Evolutionary conservation across 2,329 filamentous ascomycete species (phyloP).

Genomic region (Epichloe gansuensis): DNA sequence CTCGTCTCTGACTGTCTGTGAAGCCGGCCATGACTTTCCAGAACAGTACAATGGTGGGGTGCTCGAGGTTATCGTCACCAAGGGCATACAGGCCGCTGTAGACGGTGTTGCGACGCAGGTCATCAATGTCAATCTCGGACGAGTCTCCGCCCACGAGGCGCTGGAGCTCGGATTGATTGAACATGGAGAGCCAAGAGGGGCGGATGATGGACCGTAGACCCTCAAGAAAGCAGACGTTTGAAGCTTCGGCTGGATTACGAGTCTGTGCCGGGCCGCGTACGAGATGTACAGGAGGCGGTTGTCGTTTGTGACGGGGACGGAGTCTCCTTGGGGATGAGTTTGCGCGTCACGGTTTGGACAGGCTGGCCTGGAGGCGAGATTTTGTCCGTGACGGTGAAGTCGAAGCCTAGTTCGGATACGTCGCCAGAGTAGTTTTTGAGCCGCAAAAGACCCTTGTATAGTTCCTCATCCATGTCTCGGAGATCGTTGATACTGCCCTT

Average conservation of each 20-base stretch:
- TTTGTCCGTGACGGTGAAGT: slow-evolving; percentile 80
- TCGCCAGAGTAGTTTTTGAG: slow-evolving; percentile 80
- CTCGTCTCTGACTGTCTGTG: slow-evolving; percentile 63
- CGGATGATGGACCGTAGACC: slow-evolving; percentile 82
- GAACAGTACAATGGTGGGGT: slow-evolving; percentile 75
- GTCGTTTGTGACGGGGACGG: slow-evolving; percentile 73
- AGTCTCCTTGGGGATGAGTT: slow-evolving; percentile 68
- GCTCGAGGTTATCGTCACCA: slow-evolving; percentile 79
- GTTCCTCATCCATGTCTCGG: slow-evolving; percentile 75
- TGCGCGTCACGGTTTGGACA: slow-evolving; percentile 54
- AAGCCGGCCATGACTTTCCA: slow-evolving; percentile 79
- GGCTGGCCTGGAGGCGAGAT: slow-evolving; percentile 34
- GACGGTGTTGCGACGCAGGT: slow-evolving; percentile 69
- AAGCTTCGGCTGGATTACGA: slow-evolving; percentile 65
- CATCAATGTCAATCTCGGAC: slow-evolving; percentile 73
- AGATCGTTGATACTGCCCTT: slow-evolving; percentile 92
- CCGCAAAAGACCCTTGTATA: slow-evolving; percentile 74
- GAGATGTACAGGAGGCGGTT: slow-evolving; percentile 93
- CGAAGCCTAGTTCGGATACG: slow-evolving; percentile 57
- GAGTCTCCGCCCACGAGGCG: slow-evolving; percentile 84
- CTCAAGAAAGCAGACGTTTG: slow-evolving; percentile 82
- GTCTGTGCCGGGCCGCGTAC: slow-evolving; percentile 75
- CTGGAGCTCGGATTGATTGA: slow-evolving; percentile 91
- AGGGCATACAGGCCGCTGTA: slow-evolving; percentile 84
- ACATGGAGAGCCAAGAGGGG: slow-evolving; percentile 92